Evolutionary conservation across 108 stramenopile genomes (phyloP).

Genomic region (Cyclotella kingstonii): DNA sequence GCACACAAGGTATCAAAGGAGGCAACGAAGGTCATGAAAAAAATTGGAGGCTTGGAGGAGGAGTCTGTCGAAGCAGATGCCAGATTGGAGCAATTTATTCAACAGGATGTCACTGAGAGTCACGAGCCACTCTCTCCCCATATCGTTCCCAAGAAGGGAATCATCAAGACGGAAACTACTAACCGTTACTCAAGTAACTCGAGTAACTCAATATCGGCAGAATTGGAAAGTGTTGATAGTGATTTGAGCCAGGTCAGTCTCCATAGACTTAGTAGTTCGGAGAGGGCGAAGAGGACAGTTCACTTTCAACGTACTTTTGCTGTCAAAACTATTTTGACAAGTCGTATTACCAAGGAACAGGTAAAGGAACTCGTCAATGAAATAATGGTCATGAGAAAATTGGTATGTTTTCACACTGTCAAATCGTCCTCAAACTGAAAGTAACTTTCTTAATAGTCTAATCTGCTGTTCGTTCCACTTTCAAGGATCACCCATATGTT

Average conservation of each 20-base stretch:
- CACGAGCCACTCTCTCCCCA: constrained; percentile 5
- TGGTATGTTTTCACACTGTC: constrained; percentile 13
- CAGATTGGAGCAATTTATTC: constrained; percentile 13
- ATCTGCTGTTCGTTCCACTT: background rate
- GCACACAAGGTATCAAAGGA: constrained; percentile 15
- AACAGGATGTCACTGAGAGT: background rate
- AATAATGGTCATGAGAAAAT: constrained; percentile 52
- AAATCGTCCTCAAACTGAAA: no score
- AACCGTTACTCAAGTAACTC: background rate
- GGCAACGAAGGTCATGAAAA: constrained; percentile 5
- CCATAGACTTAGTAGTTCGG: background rate
- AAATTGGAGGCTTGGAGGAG: background rate
- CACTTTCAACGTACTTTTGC: constrained; percentile 52
- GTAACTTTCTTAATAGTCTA: background rate
- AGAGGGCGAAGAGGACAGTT: constrained; percentile 28
- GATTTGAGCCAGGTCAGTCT: constrained; percentile 7
- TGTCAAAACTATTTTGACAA: constrained; percentile 54
- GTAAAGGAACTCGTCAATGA: constrained; percentile 52
- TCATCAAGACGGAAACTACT: constrained; percentile 7
- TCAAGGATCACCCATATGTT: constrained; percentile 71
- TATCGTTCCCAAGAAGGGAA: constrained; percentile 12
- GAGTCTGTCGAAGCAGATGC: constrained; percentile 14
- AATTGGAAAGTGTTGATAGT: constrained; percentile 6
- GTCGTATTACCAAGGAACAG: constrained; percentile 41
- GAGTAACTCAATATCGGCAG: background rate